These are phyloP conservation scores for Bromus sterilis DNA, from an alignment of 176 grass and related monocot species.

Conservation along the genomic window DNA sequence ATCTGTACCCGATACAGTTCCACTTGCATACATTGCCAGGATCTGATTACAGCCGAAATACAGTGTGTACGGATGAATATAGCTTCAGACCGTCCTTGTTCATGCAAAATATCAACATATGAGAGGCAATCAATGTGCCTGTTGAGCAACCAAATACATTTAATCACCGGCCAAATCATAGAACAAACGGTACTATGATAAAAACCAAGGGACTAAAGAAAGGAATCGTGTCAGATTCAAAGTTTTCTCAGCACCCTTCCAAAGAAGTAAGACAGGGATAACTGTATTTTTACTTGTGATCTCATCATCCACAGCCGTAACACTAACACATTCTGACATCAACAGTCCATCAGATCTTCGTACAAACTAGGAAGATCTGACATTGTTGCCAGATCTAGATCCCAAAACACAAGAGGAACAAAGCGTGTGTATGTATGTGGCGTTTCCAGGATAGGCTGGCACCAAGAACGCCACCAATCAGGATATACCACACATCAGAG, in stretches of 20 bases:
- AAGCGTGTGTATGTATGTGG: slow-evolving; percentile 18
- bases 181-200: too few species aligned
- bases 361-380: slow-evolving; percentile 24
- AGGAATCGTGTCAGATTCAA: slow-evolving; percentile 33
- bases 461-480: slow-evolving; percentile 44
- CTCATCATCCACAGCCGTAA: slow-evolving; percentile 38
- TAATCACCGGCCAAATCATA: too few species aligned
- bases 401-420: not conserved
- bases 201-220: too few species aligned
- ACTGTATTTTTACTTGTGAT: slow-evolving; percentile 44
- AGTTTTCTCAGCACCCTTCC: slow-evolving; percentile 42
- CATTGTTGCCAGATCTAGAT: slow-evolving; percentile 10
- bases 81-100: too few species aligned
- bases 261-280: slow-evolving; percentile 65
- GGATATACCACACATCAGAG: slow-evolving; percentile 50
- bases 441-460: slow-evolving; percentile 56
- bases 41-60: too few species aligned
- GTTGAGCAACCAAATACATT: too few species aligned
- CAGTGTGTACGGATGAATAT: too few species aligned
- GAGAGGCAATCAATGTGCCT: too few species aligned
- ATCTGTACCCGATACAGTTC: too few species aligned
- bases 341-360: slow-evolving; percentile 34
- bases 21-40: too few species aligned
- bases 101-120: too few species aligned
- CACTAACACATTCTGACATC: not conserved